Conservation (phyloP, 495 filamentous ascomycete species). For the Melanomma pulvis-pyrius region DNA sequence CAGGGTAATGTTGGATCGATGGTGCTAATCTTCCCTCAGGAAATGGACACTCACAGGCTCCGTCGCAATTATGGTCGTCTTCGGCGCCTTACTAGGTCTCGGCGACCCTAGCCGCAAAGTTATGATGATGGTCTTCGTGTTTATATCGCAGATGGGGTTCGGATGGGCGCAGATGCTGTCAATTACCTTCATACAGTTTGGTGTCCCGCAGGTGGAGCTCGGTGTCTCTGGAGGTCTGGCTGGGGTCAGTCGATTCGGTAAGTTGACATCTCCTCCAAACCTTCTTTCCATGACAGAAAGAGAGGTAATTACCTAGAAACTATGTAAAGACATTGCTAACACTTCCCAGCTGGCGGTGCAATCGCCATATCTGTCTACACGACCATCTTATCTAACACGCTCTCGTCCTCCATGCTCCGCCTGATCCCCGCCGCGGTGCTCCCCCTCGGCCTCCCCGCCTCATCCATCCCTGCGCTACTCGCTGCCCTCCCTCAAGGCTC, state of each 20-base stretch:
- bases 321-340: constrained; percentile 34
- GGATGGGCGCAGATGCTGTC: constrained; percentile 41
- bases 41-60: constrained; percentile 39
- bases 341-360: constrained; percentile 40
- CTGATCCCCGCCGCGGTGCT: constrained; percentile 35
- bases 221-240: constrained; percentile 41
- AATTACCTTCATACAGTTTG: constrained; percentile 41
- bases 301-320: too few species aligned
- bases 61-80: constrained; percentile 39
- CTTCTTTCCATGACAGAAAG: too few species aligned
- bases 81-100: constrained; percentile 40
- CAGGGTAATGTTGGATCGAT: not conserved
- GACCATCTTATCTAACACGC: constrained; percentile 35
- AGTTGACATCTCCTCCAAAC: constrained; percentile 2
- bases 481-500: constrained; percentile 27
- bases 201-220: constrained; percentile 40
- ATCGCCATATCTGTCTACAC: constrained; percentile 40
- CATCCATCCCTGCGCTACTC: constrained; percentile 12
- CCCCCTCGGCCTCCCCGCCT: constrained; percentile 31
- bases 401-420: not conserved
- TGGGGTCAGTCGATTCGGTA: constrained; percentile 43
- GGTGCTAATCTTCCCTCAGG: constrained; percentile 14
- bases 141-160: constrained; percentile 41
- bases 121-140: constrained; percentile 46
- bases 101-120: constrained; percentile 40